A percentile compares a stretch with the other conserved stretches of the same genome.
Evolutionary conservation across 371 early-diverging fungal species (phyloP).

Genomic region (Mortierella sp.): DNA sequence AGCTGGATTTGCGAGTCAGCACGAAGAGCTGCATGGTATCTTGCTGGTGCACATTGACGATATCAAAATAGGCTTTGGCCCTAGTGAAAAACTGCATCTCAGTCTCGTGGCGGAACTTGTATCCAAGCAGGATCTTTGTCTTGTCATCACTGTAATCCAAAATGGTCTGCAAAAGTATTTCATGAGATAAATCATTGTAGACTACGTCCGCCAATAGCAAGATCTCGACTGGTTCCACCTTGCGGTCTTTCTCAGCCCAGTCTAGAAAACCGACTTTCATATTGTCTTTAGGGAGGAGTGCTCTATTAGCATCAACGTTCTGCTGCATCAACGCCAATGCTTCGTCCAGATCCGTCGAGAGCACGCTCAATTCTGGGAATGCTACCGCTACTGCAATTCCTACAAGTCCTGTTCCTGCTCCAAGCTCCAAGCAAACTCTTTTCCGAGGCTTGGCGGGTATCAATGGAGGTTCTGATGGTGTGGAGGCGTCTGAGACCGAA

Average conservation of each 20-base stretch:
- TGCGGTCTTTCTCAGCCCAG: slow-evolving; percentile 54
- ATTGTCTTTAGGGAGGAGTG: slow-evolving; percentile 33
- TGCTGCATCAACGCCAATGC: slow-evolving; percentile 53
- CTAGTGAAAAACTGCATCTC: slow-evolving; percentile 51
- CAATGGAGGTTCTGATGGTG: not conserved
- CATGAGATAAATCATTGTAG: slow-evolving; percentile 54
- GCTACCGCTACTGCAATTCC: slow-evolving; percentile 53
- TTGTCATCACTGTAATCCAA: slow-evolving; percentile 49
- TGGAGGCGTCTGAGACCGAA: slow-evolving; percentile 19
- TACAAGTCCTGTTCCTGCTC: slow-evolving; percentile 56
- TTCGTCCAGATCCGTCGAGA: slow-evolving; percentile 53
- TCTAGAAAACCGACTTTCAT: slow-evolving; percentile 54
- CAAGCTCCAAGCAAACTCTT: slow-evolving; percentile 52
- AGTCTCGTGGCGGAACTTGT: slow-evolving; percentile 55
- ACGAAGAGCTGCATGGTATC: slow-evolving; percentile 57
- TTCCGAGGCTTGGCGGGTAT: slow-evolving; percentile 13
- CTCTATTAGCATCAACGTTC: slow-evolving; percentile 51
- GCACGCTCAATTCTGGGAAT: slow-evolving; percentile 46
- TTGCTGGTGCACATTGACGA: slow-evolving; percentile 48
- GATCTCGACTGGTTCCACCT: slow-evolving; percentile 53
- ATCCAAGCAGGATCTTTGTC: slow-evolving; percentile 52
- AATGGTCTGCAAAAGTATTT: slow-evolving; percentile 40
- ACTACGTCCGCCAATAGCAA: slow-evolving; percentile 53
- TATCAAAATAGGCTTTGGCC: slow-evolving; percentile 43
- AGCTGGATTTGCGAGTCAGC: slow-evolving; percentile 34